phyloP scores from a whole-genome alignment of 306 rosid genomes.

The Geum urbanum region DNA sequence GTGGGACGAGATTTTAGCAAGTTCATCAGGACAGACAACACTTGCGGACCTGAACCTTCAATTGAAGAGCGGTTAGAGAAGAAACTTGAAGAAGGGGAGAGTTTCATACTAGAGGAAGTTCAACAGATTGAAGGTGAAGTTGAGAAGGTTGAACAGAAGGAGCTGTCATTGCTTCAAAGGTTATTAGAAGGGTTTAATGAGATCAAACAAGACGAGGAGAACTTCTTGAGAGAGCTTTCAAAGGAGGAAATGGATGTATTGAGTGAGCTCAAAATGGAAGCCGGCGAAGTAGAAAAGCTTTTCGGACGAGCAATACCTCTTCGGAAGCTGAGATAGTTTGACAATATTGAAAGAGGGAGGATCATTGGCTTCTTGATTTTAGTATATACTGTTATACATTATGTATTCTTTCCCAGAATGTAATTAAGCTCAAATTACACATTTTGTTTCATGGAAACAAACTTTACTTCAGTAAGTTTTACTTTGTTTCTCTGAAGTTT shows the following conservation, averaged over 20 bases:
- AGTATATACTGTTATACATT: slow-evolving; percentile 7
- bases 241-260: slow-evolving; percentile 77
- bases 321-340: slow-evolving; percentile 59
- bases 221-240: slow-evolving; percentile 48
- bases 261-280: slow-evolving; percentile 70
- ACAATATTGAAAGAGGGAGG: slow-evolving; percentile 5
- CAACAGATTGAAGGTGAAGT: slow-evolving; percentile 72
- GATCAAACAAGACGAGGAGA: slow-evolving; percentile 70
- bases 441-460: background rate
- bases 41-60: slow-evolving; percentile 94
- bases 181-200: slow-evolving; percentile 66
- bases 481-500: too few relatives aligned
- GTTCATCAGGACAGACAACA: slow-evolving; percentile 72
- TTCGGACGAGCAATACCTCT: slow-evolving; percentile 73
- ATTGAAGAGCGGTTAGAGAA: slow-evolving; percentile 85
- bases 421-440: slow-evolving; percentile 6
- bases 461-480: slow-evolving; percentile 9
- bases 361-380: slow-evolving; percentile 5
- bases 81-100: slow-evolving; percentile 80
- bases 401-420: slow-evolving; percentile 13
- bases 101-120: slow-evolving; percentile 63
- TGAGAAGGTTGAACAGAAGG: slow-evolving; percentile 64
- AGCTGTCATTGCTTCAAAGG: slow-evolving; percentile 54
- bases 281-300: slow-evolving; percentile 62
- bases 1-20: slow-evolving; percentile 74